Percentiles rank a stretch among this genome's conserved stretches.
Conservation (phyloP, 345 rosid genomes). For the Eucalyptus caleyi region DNA sequence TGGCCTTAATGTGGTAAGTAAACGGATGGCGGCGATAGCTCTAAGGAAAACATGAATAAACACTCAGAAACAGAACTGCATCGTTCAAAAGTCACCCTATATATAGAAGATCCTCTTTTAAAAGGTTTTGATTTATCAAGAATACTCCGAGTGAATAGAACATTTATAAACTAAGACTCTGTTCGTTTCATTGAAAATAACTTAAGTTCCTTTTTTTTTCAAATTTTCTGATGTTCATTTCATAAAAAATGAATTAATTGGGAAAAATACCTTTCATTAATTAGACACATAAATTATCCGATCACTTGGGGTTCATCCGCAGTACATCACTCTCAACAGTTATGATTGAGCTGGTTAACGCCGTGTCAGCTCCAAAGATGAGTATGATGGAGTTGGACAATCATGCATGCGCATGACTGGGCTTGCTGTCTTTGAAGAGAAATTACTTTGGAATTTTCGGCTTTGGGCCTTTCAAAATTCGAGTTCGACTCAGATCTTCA, state of each 20-base stretch:
- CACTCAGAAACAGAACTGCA: not conserved
- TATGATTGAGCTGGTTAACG: not conserved
- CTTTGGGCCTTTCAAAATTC: not conserved
- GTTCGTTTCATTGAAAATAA: too few species aligned
- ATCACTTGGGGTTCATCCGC: not conserved
- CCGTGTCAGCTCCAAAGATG: not conserved
- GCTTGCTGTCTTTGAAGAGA: not conserved
- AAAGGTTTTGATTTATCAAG: not conserved
- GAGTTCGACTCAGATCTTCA: not conserved
- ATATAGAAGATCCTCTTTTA: not conserved
- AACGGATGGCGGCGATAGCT: not conserved
- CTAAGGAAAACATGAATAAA: not conserved
- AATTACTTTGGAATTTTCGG: not conserved
- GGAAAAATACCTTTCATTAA: too few species aligned
- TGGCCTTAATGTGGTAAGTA: not conserved
- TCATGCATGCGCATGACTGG: not conserved
- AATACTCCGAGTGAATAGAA: fast-evolving
- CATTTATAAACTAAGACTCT: fast-evolving
- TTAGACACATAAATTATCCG: not conserved
- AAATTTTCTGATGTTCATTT: too few species aligned
- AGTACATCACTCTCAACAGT: not conserved
- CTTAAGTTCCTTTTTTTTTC: too few species aligned
- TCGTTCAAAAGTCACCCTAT: not conserved
- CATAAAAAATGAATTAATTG: too few species aligned
- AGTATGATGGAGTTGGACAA: not conserved